A percentile compares a stretch with the other conserved stretches of the same genome.
Conservation (phyloP, 2,329 filamentous ascomycete species). For the Penicillium palitans region DNA sequence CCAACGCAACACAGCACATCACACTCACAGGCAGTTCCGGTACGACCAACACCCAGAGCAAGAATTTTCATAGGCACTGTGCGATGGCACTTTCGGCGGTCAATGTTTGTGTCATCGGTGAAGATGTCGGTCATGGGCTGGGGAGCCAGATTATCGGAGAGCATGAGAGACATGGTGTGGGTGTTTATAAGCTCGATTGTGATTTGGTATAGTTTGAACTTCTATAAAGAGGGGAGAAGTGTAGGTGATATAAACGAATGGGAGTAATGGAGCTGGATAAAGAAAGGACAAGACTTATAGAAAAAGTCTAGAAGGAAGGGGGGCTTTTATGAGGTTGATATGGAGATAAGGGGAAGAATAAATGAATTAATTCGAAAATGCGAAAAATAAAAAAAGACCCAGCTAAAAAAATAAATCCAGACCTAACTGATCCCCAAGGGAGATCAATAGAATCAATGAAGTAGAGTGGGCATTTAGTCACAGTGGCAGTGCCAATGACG, state of each 20-base stretch:
- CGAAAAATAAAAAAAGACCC: conserved; percentile 11
- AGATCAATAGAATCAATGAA: conserved; percentile 19
- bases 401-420: conserved; percentile 9
- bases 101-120: conserved; percentile 67
- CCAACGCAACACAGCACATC: neutral
- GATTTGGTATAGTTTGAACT: neutral
- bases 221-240: conserved; percentile 1
- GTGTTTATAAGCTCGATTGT: conserved; percentile 7
- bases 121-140: conserved; percentile 50
- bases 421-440: conserved; percentile 10
- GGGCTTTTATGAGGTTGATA: conserved; percentile 18
- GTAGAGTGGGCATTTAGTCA: conserved; percentile 28
- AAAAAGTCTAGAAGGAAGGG: conserved; percentile 27
- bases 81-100: conserved; percentile 64
- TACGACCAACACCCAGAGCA: conserved; percentile 67
- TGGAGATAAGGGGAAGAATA: conserved; percentile 19
- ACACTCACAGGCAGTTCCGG: conserved; percentile 66
- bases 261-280: conserved; percentile 15
- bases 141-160: conserved; percentile 41
- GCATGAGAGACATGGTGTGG: conserved; percentile 36
- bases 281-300: conserved; percentile 25
- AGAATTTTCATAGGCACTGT: conserved; percentile 72
- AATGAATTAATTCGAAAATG: conserved; percentile 9
- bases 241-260: conserved; percentile 1
- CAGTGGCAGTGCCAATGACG: conserved; percentile 17